A percentile compares a stretch with the other conserved stretches of the same genome.
phyloP scores from a whole-genome alignment of 176 grass and related monocot genomes.

The Panicum miliaceum region DNA sequence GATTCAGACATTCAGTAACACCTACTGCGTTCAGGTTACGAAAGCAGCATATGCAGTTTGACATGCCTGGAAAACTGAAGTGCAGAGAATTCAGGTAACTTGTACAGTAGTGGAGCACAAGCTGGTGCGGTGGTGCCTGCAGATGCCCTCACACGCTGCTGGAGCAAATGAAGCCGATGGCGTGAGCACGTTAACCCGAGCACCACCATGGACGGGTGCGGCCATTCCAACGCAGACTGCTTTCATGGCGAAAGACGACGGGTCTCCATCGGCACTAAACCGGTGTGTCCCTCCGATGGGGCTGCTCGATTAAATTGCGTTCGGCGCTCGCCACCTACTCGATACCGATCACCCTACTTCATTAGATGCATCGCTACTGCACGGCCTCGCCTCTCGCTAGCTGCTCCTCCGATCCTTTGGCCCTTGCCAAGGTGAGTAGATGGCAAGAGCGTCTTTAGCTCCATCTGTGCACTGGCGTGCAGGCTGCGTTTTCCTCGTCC shows the following conservation, averaged over 20 bases:
- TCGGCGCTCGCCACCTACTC: slow-evolving; percentile 63
- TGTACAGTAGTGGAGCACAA: not conserved
- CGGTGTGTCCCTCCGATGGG: slow-evolving; percentile 10
- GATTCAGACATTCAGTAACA: not conserved
- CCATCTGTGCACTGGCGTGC: not conserved
- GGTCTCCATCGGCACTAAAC: slow-evolving; percentile 45
- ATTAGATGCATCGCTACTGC: slow-evolving; percentile 5
- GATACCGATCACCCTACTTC: not conserved
- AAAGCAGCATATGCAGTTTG: not conserved
- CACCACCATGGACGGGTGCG: not conserved
- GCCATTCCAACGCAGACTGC: not conserved
- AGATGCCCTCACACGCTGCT: too few species aligned
- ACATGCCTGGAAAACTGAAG: not conserved
- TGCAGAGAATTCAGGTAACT: not conserved
- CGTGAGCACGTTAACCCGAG: not conserved
- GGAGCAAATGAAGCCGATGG: not conserved
- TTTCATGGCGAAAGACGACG: slow-evolving; percentile 10
- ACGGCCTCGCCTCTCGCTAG: not conserved
- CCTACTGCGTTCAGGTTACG: not conserved
- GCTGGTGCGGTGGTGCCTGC: not conserved
- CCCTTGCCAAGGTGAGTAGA: slow-evolving; percentile 1
- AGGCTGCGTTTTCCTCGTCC: not conserved
- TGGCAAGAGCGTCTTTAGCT: too few species aligned
- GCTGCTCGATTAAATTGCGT: slow-evolving; percentile 44
- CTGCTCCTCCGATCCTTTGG: not conserved